Evolutionary conservation across 176 grass and related monocot species (phyloP), one percentile per base, ranked within the genome.

Genomic region (Alopecurus myosuroides): DNA sequence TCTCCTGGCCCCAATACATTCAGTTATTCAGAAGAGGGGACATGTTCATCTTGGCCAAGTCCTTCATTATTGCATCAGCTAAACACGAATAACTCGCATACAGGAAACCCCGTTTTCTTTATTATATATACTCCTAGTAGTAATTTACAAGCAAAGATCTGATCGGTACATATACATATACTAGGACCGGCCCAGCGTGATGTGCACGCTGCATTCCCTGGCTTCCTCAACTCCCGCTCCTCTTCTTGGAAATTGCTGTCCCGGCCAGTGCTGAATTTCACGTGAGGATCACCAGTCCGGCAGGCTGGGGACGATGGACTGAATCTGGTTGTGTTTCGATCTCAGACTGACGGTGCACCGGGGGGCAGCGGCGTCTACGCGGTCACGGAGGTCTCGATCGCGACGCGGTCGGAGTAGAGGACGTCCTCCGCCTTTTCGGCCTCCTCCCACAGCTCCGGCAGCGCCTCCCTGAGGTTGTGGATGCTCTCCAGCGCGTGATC

Each of bases 401-500:
- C 84, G 67, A 96, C 81, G 76, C 94, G 92, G 44, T 85, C 88
- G 1, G 88, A 35, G 91, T 87, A 92, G 49, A 92, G 86, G 2
- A 94, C 88, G 76, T 94, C 90, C 62, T 94, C 88, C 66, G 88
- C 46, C 89, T 94, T 96, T 82, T 96, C 89, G 15, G 86, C 87
- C 67, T 94, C 89, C 79, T 92, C 97, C 93, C 97, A 99, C 53
- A 99, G 88, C 84, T 92, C 93, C 62, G 93, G 90, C 89, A 99
- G 78, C 42, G 86, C 97, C 74, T 94, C 97, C 78, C 85, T 92
- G 69, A 99, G 92, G 86, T 92, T 92, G 84, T 97, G 97, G 82
- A 99, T 90, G 87, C 91, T 99, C 86, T 99, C 97, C 62, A 99
- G 85, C 10, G 92, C 93, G 84, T 97, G 90, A 58, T 99, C 97